Percentiles rank a stretch among this genome's conserved stretches.
Conservation (phyloP, 805 yeast genomes). For the Spencermartinsiella europaea region DNA sequence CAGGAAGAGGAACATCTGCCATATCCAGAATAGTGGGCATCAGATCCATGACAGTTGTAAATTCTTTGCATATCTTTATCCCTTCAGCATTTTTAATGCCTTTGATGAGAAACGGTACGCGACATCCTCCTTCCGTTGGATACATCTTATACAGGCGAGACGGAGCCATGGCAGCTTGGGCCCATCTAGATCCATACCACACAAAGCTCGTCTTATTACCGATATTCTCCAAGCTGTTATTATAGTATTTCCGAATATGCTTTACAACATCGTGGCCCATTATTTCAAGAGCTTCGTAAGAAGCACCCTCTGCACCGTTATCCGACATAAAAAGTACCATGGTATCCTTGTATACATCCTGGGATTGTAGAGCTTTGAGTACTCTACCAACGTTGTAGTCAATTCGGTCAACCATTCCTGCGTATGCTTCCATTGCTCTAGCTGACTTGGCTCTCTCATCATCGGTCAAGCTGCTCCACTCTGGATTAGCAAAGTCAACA, state of each 20-base stretch:
- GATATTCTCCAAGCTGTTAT: slow-evolving; percentile 43
- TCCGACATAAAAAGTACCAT: slow-evolving; percentile 56
- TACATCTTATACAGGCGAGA: slow-evolving; percentile 51
- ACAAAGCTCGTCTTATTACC: slow-evolving; percentile 46
- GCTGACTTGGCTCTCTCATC: slow-evolving; percentile 37
- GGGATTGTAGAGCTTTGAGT: slow-evolving; percentile 36
- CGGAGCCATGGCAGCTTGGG: slow-evolving; percentile 59
- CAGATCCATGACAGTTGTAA: slow-evolving; percentile 56
- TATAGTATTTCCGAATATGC: slow-evolving; percentile 29
- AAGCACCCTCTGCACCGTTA: slow-evolving; percentile 61
- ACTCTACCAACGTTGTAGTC: slow-evolving; percentile 50
- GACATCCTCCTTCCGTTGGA: slow-evolving; percentile 57
- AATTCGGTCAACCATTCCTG: slow-evolving; percentile 56
- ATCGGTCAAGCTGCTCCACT: slow-evolving; percentile 41
- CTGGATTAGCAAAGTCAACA: slow-evolving; percentile 32
- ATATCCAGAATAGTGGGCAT: slow-evolving; percentile 51
- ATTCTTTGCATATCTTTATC: slow-evolving; percentile 31
- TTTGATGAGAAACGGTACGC: slow-evolving; percentile 49
- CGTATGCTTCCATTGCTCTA: slow-evolving; percentile 51
- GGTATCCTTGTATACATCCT: slow-evolving; percentile 49
- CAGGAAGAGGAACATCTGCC: slow-evolving; percentile 34
- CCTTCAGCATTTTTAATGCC: slow-evolving; percentile 34
- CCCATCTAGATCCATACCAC: slow-evolving; percentile 55
- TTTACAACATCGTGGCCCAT: slow-evolving; percentile 20
- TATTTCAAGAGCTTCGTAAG: slow-evolving; percentile 52